Base-by-base conservation (phyloP, 352 stramenopile genomes). In the Hyaloperonospora brassicae region DNA sequence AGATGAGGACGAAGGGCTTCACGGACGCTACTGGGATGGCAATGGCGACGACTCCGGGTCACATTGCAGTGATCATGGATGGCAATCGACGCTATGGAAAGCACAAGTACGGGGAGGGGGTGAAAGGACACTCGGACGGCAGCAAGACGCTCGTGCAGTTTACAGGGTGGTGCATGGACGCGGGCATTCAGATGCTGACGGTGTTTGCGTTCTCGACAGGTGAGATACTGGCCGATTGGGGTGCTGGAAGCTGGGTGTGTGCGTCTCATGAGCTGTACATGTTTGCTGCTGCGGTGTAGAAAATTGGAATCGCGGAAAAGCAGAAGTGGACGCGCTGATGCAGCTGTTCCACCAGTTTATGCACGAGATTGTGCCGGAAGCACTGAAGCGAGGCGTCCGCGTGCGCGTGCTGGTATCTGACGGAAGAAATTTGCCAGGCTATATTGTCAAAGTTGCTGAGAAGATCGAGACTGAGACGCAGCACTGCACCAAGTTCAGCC, bases 51-150 rank as follows among this genome's bases (percentile, higher is more conserved):
- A 34, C 27, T 39, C 83, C 83, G 0, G 64, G 72, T 9, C 95
- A 98, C 52, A 85, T 98, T 17, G 95, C 93, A 0, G 87, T 98
- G 47, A 97, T 98, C 59, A 98, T 98, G 76, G 95, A 98, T 59
- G 95, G 95, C 36, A 98, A 98, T 62, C 86, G 91, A 31, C 87
- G 95, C 49, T 98, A 96, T 72, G 93, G 94, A 3, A 93, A 89
- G 54, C 72, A 57, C 14, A 89, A 79, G 36, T 92, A 93, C 55
- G 84, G 84, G 23, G 59, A 71, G 0, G 74, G 79, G 0, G 66
- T 93, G 34, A 69, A 75, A 64, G 96, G 96, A 44, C 96, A 99
- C 65, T 90, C 86, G 62, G 93, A 98, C 57, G 96, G 96, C 38
- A 97, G 89, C 55, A 93, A 87, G 71, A 97, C 91, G 57, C 75